phyloP scores from a whole-genome alignment of 1,284 basidiomycete species.

The Testicularia cyperi region DNA sequence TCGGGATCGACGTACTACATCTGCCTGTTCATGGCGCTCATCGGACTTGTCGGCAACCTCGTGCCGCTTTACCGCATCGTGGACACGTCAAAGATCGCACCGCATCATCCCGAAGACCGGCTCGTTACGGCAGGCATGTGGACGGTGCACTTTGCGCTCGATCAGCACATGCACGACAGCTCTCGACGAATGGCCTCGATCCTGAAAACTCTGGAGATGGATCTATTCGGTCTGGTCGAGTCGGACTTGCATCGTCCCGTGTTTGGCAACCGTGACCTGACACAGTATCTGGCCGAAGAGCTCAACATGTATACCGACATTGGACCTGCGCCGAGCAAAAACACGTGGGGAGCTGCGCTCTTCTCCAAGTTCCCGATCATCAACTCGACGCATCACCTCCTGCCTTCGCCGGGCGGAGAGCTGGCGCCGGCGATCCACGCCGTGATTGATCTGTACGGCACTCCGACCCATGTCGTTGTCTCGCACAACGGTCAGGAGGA shows the following conservation, averaged over 20 bases:
- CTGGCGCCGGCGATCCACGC: slow-evolving; percentile 78
- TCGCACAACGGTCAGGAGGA: slow-evolving; percentile 93
- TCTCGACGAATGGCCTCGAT: slow-evolving; percentile 71
- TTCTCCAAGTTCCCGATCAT: slow-evolving; percentile 76
- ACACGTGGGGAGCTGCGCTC: slow-evolving; percentile 72
- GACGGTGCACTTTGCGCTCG: slow-evolving; percentile 65
- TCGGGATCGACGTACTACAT: slow-evolving; percentile 29
- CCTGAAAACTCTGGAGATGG: slow-evolving; percentile 62
- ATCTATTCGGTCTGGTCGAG: slow-evolving; percentile 69
- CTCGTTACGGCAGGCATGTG: slow-evolving; percentile 85
- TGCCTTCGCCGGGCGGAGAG: slow-evolving; percentile 79
- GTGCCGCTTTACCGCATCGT: slow-evolving; percentile 63
- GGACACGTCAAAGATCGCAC: slow-evolving; percentile 66
- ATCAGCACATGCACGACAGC: slow-evolving; percentile 55
- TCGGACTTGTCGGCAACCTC: slow-evolving; percentile 25
- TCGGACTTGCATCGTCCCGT: slow-evolving; percentile 81
- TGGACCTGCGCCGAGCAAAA: slow-evolving; percentile 82
- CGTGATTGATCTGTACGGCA: slow-evolving; percentile 79
- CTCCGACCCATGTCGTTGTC: slow-evolving; percentile 77
- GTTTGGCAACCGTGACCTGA: slow-evolving; percentile 78
- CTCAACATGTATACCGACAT: slow-evolving; percentile 73
- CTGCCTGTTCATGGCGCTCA: slow-evolving; percentile 28
- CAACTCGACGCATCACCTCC: slow-evolving; percentile 81
- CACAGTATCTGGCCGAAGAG: slow-evolving; percentile 63
- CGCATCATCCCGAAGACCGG: slow-evolving; percentile 70